Evolutionary conservation across 1,284 basidiomycete species (phyloP), one percentile per base, ranked within the genome.

Genomic region (Anthracocystis panici-leucophaei): DNA sequence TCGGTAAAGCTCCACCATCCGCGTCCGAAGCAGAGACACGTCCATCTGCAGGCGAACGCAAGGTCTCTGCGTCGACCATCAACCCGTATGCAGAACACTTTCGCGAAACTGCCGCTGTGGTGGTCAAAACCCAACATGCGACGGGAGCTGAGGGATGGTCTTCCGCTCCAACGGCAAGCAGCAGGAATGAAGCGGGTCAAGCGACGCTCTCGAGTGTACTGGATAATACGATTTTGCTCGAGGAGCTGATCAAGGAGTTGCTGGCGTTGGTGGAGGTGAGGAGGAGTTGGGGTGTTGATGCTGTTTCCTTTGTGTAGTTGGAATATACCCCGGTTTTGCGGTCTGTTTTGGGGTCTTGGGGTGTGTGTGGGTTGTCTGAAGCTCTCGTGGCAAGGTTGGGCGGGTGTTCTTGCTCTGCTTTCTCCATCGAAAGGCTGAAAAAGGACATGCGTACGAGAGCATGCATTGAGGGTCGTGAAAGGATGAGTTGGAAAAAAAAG

Each of bases 221-320:
- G 79, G 97, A 99, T 85, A 98, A 99, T 82, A 92, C 95, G 27
- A 94, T 99, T 21, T 91, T 99, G 55, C 86, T 99, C 68, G 95
- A 99, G 86, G 96, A 99, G 86, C 92, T 92, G 65, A 91, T 98
- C 79, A 97, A 98, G 87, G 96, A 99, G 86, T 87, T 97, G 53
- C 90, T 92, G 31, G 93, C 93, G 21, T 91, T 96, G 65, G 90
- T 97, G 60, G 91, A 92, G 86, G 93, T 92, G 23, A 88, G 95
- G 70, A 88, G 93, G 78, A 92, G 91, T 84, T 87, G 95, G 67
- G 95, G 95, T 0, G 92, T 97, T 74, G 95, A 97, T 87, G 52
- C 67, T 14, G 65, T 83, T 11, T 33, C 49, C 1, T 69, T 79
- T 25, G 1, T 51, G 18, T 65, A 44, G 45, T 0, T 31, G 10